Conservation (phyloP, 177 flowering plant species). For the Vitis hybrid region DNA sequence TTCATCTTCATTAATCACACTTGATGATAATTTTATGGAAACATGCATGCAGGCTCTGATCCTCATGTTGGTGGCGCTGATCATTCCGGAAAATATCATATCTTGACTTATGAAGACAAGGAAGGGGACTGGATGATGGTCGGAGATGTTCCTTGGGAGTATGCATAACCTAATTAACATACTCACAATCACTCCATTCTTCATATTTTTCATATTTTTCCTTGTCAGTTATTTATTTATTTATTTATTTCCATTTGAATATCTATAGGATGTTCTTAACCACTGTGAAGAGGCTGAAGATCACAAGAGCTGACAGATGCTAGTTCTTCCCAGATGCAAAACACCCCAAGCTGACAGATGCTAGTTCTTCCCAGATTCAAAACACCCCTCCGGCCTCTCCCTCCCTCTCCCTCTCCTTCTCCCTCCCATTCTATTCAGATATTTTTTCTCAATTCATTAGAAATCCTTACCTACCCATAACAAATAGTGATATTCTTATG, state of each 20-base stretch:
- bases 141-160: constrained; percentile 92
- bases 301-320: constrained; percentile 37
- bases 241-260: not conserved
- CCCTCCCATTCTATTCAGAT: no score
- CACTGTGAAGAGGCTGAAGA: constrained; percentile 67
- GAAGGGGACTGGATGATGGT: constrained; percentile 87
- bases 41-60: constrained; percentile 33
- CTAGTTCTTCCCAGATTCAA: not conserved
- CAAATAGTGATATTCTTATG: no score
- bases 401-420: no score
- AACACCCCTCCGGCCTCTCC: no score
- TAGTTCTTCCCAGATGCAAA: not conserved
- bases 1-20: no score
- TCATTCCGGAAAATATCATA: constrained; percentile 28
- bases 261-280: constrained; percentile 60
- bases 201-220: not conserved
- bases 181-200: not conserved
- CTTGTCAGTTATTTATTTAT: not conserved
- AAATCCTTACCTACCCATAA: no score
- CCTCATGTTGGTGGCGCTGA: constrained; percentile 20
- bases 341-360: constrained; percentile 19
- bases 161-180: constrained; percentile 19
- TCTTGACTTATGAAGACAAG: constrained; percentile 63
- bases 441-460: no score
- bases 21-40: no score